Conservation (phyloP, 805 yeast species). For the Wickerhamiella azymoides region DNA sequence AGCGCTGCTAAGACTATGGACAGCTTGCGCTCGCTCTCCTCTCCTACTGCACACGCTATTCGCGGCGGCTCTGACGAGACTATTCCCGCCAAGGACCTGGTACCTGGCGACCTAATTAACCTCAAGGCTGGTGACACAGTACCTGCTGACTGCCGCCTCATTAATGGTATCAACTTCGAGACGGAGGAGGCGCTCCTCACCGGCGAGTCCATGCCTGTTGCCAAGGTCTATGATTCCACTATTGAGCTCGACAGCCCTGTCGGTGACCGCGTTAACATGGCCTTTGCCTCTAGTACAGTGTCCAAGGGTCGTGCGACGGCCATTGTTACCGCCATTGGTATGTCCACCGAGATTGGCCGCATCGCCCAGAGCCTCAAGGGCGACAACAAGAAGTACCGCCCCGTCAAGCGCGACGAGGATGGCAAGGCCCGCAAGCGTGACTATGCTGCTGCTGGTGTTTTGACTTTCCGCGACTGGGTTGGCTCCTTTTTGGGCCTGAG, state of each 20-base stretch:
- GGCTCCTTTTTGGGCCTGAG: constrained; percentile 64
- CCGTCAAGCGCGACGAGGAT: constrained; percentile 32
- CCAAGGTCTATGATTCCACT: constrained; percentile 30
- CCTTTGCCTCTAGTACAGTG: constrained; percentile 89
- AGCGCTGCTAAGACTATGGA: constrained; percentile 73
- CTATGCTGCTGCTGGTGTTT: constrained; percentile 33
- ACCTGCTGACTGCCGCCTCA: constrained; percentile 77
- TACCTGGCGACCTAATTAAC: constrained; percentile 61
- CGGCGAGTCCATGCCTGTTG: constrained; percentile 76
- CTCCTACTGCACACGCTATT: constrained; percentile 56
- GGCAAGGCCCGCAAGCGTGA: constrained; percentile 32
- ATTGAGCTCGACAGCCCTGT: constrained; percentile 19
- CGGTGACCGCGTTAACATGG: constrained; percentile 61
- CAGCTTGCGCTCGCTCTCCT: constrained; percentile 48
- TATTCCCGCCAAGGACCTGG: constrained; percentile 62
- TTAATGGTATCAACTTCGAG: constrained; percentile 66
- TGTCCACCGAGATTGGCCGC: constrained; percentile 77
- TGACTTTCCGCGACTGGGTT: constrained; percentile 38
- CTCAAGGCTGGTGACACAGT: constrained; percentile 72
- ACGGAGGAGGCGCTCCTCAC: constrained; percentile 82
- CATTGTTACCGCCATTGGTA: constrained; percentile 77
- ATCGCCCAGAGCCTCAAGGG: constrained; percentile 44
- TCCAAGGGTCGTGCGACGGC: constrained; percentile 94
- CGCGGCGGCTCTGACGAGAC: constrained; percentile 45
- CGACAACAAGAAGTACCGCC: constrained; percentile 27